Evolutionary conservation across 2,329 filamentous ascomycete species (phyloP), one percentile per base, ranked within the genome.

Genomic region (Plectosphaerella sp.): DNA sequence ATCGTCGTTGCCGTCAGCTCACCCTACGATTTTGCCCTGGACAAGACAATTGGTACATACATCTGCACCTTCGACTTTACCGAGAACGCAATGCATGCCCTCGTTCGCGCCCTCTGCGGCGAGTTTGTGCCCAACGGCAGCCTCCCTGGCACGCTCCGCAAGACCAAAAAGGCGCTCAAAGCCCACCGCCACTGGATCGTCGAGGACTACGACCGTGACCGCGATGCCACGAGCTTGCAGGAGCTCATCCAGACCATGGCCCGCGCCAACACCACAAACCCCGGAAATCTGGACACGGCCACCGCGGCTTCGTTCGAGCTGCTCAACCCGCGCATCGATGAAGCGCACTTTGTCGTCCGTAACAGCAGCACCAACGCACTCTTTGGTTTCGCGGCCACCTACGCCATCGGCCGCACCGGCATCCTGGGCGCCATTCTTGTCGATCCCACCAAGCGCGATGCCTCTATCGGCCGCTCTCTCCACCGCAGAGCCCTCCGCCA

Each of bases 1-100:
- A 86, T 97, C 22, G 93, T 97, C 4, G 88, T 97, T 8, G 89
- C 93, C 1, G 92, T 96, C 59, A 96, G 91, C 69, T 97, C 92
- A 1, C 93, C 93, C 0, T 97, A 97, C 67, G 93, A 97, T 67
- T 97, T 97, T 66, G 91, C 91, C 45, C 91, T 93, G 81, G 93
- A 97, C 63, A 87, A 88, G 58, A 85, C 85, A 1, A 93, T 97
- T 41, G 89, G 89, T 6, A 96, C 92, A 1, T 97, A 97, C 62
- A 80, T 97, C 41, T 97, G 93, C 73, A 96, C 92, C 0, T 97
- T 95, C 67, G 92, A 97, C 71, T 97, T 96, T 63, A 97, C 93
- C 1, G 93, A 97, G 61, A 93, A 89, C 8, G 91, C 93, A 16
- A 83, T 97, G 72, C 86, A 88, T 55, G 89, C 91, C 1, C 74